Evolutionary conservation across 2,329 filamentous ascomycete genomes (phyloP).

Genomic region (Celoporthe dispersa): DNA sequence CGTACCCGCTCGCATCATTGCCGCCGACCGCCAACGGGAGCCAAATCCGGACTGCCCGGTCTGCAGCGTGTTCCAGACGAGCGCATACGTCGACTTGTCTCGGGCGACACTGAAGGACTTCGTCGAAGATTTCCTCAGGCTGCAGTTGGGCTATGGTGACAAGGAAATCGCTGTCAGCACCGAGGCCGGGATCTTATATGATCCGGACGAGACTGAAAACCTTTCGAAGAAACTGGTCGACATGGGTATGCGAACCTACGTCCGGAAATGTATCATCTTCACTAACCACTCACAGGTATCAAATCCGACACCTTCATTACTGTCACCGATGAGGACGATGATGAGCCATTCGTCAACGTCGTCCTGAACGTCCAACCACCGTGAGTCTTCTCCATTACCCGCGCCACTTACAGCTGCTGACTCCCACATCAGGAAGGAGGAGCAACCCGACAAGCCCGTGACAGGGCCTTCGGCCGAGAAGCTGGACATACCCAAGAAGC

Average conservation of each 20-base stretch:
- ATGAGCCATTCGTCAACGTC: slow-evolving; percentile 77
- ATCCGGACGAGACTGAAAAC: slow-evolving; percentile 87
- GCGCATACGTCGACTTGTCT: slow-evolving; percentile 69
- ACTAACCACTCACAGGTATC: slow-evolving; percentile 56
- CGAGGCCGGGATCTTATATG: slow-evolving; percentile 80
- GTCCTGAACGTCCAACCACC: slow-evolving; percentile 70
- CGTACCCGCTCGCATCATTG: slow-evolving; percentile 57
- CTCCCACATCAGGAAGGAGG: slow-evolving; percentile 43
- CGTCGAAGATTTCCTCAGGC: slow-evolving; percentile 73
- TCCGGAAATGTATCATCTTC: neutral
- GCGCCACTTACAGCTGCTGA: slow-evolving; percentile 35
- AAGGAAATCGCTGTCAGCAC: slow-evolving; percentile 78
- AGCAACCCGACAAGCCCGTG: slow-evolving; percentile 57
- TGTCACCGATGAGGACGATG: slow-evolving; percentile 80
- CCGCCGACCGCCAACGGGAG: slow-evolving; percentile 57
- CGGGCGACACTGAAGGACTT: slow-evolving; percentile 79
- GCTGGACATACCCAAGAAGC: slow-evolving; percentile 57
- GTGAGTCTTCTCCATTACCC: slow-evolving; percentile 45
- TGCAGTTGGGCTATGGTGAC: slow-evolving; percentile 75
- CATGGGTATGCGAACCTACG: slow-evolving; percentile 57
- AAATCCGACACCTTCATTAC: slow-evolving; percentile 77
- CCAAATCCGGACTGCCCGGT: slow-evolving; percentile 85
- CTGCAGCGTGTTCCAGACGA: slow-evolving; percentile 75
- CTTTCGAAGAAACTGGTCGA: slow-evolving; percentile 78
- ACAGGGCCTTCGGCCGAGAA: slow-evolving; percentile 50